Percentiles rank a stretch among this genome's conserved stretches.
These are phyloP conservation scores for Lichtheimia ramosa DNA, from an alignment of 371 early-diverging fungal species.

Conservation along the genomic window DNA sequence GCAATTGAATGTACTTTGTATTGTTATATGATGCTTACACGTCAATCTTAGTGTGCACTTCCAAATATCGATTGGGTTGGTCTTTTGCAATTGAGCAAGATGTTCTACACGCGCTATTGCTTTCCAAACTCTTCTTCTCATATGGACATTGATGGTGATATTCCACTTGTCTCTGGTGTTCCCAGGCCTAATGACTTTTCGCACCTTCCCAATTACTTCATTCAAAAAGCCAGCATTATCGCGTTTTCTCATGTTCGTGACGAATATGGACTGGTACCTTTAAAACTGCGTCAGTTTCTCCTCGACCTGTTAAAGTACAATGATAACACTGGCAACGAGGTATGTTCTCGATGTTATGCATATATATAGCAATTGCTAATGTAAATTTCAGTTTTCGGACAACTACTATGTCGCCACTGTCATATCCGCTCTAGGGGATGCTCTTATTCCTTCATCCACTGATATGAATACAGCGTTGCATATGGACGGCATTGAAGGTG, in stretches of 20 bases:
- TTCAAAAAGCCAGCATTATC: constrained; percentile 79
- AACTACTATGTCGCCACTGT: constrained; percentile 75
- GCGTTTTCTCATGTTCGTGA: constrained; percentile 76
- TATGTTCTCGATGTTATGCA: constrained; percentile 15
- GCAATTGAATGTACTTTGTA: neutral
- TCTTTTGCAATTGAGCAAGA: constrained; percentile 71
- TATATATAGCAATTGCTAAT: neutral
- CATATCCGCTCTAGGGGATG: constrained; percentile 71
- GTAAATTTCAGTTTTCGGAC: constrained; percentile 65
- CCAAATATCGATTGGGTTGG: constrained; percentile 66
- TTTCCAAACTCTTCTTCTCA: constrained; percentile 27
- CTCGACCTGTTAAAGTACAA: constrained; percentile 82
- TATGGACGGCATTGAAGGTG: constrained; percentile 47
- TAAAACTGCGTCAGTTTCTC: constrained; percentile 65
- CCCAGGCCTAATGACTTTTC: constrained; percentile 89
- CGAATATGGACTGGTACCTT: constrained; percentile 65
- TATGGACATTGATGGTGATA: constrained; percentile 30
- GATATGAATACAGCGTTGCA: constrained; percentile 36
- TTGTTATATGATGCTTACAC: constrained; percentile 3
- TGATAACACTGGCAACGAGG: constrained; percentile 88
- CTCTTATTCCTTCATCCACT: constrained; percentile 55
- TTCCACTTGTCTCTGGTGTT: constrained; percentile 56
- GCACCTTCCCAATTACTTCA: constrained; percentile 82
- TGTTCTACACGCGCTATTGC: constrained; percentile 79
- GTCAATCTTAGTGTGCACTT: neutral